phyloP scores from a whole-genome alignment of 1,284 basidiomycete species.

The Microbotryum scabiosae region DNA sequence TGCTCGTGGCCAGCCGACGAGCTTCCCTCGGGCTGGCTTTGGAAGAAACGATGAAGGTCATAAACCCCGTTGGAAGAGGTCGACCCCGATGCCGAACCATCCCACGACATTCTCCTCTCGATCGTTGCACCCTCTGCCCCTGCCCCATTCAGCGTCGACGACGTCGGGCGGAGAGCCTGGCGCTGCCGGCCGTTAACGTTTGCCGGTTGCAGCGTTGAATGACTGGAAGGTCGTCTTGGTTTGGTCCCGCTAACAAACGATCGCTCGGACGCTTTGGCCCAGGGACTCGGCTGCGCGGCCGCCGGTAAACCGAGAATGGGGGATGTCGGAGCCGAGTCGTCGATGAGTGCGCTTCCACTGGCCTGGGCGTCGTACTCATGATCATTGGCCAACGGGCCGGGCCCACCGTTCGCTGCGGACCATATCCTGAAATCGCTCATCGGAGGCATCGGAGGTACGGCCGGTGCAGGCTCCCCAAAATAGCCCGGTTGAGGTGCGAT shows the following conservation, averaged over 20 bases:
- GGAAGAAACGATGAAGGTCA: conserved; percentile 32
- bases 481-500: too few relatives aligned
- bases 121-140: neutral
- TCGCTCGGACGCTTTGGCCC: neutral
- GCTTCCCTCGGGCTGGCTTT: conserved; percentile 10
- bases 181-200: neutral
- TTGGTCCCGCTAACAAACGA: neutral
- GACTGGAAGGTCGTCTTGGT: neutral
- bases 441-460: neutral
- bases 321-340: neutral
- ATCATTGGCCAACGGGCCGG: neutral
- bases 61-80: neutral
- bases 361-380: neutral
- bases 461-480: too few relatives aligned
- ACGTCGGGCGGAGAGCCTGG: neutral
- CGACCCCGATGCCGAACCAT: neutral
- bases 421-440: conserved; percentile 13
- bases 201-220: neutral
- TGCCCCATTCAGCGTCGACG: neutral
- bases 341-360: neutral
- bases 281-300: neutral
- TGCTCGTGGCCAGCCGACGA: neutral
- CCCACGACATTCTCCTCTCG: conserved; percentile 7
- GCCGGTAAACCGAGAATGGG: neutral
- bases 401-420: conserved; percentile 6